Conservation (phyloP, 768 basidiomycete genomes). For the Austroboletus festivus region DNA sequence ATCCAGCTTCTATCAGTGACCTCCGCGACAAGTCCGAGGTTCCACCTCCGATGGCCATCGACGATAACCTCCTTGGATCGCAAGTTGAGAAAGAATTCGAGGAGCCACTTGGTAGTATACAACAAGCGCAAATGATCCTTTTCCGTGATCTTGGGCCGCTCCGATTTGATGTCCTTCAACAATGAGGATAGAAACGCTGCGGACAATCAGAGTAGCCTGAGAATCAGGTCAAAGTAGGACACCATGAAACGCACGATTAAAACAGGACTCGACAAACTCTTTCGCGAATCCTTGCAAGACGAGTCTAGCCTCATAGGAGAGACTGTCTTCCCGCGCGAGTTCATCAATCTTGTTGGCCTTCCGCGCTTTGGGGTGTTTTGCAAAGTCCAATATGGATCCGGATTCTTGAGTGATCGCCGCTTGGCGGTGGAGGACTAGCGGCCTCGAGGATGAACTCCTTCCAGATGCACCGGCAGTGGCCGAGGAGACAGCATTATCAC, state of each 20-base stretch:
- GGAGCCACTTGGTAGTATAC: slow-evolving; percentile 85
- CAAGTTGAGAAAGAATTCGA: slow-evolving; percentile 78
- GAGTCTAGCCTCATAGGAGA: slow-evolving; percentile 60
- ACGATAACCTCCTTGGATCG: slow-evolving; percentile 37
- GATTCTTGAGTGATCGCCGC: slow-evolving; percentile 71
- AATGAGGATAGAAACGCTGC: slow-evolving; percentile 85
- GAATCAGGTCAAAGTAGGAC: slow-evolving; percentile 13
- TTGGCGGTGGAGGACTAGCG: slow-evolving; percentile 83
- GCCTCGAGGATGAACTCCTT: slow-evolving; percentile 37
- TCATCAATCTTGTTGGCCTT: slow-evolving; percentile 65
- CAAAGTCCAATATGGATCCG: slow-evolving; percentile 67
- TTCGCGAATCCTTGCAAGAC: slow-evolving; percentile 67
- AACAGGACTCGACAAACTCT: slow-evolving; percentile 77
- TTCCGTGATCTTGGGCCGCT: slow-evolving; percentile 89
- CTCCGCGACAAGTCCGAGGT: slow-evolving; percentile 75
- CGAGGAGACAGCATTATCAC: slow-evolving; percentile 23
- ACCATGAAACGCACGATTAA: slow-evolving; percentile 68
- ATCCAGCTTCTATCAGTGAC: slow-evolving; percentile 87
- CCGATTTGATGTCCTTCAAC: slow-evolving; percentile 90
- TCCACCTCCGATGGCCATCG: slow-evolving; percentile 42
- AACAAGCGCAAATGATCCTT: slow-evolving; percentile 90
- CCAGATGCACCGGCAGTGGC: slow-evolving; percentile 18
- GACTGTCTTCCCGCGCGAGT: slow-evolving; percentile 62
- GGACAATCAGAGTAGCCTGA: slow-evolving; percentile 11
- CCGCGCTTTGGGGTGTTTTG: slow-evolving; percentile 57